Evolutionary conservation across 1,284 basidiomycete species (phyloP), one percentile per base, ranked within the genome.

Genomic region (Puccinia coronata): DNA sequence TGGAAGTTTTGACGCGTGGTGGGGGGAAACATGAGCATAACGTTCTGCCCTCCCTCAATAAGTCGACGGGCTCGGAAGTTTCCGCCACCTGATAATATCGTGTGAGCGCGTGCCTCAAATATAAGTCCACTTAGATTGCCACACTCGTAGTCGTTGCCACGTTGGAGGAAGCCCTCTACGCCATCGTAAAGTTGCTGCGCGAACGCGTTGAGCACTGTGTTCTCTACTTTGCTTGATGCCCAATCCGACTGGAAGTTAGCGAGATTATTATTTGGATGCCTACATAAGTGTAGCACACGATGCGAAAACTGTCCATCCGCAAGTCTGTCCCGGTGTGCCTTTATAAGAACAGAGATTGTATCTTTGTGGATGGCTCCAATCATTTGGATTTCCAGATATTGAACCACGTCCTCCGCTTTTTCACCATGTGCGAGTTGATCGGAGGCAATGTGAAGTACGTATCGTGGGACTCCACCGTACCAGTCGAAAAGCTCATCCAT

Each of bases 221-320:
- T 31, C 55, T 57, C 55, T 6, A 57, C 55, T 57, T n/a, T 9
- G 20, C 23, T 6, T 57, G 55, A 57, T 57, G 55, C 55, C 55
- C 55, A 57, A 6, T 8, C 55, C 55, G 23, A 57, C 9, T 57
- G 55, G 23, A 57, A n/a, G 9, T 31, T 6, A 57, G 8, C 55
- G 55, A 57, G 59, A 36, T 36, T 31, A 31, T 28, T 28, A 36
- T 28, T 63, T 31, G 59, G 59, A 20, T 63, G 59, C 59, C 59
- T 63, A 63, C 59, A 63, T 31, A 63, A 6, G 59, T 63, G 59
- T 63, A 63, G 25, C 18, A 31, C 59, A 63, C 59, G 25, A 63
- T 63, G 59, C 28, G 25, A 63, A 63, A 16, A 63, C 59, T 63
- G 18, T 36, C 59, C 59, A 31, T 63, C 59, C 6, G 6, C 8